Conservation (phyloP, 2,329 filamentous ascomycete species). For the Celoporthe dispersa region DNA sequence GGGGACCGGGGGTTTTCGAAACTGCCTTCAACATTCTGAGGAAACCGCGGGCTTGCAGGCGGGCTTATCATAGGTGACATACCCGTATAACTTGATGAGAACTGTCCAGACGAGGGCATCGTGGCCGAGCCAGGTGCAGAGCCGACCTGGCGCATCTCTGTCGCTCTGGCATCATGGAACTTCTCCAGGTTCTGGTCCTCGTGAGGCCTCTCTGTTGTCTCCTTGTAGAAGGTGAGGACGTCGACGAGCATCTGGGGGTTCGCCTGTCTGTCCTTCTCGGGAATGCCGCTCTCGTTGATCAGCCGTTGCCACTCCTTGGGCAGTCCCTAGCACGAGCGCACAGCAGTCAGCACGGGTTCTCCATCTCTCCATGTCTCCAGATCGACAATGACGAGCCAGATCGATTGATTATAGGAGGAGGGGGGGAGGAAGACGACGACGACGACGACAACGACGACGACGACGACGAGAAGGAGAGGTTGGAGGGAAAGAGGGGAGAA, state of each 20-base stretch:
- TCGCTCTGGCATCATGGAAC: constrained; percentile 81
- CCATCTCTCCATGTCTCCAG: constrained; percentile 20
- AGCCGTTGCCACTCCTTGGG: constrained; percentile 98
- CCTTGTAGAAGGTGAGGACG: constrained; percentile 96
- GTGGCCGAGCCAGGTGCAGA: constrained; percentile 49
- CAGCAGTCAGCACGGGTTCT: constrained; percentile 30
- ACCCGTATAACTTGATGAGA: constrained; percentile 59
- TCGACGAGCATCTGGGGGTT: constrained; percentile 95
- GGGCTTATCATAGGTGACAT: constrained; percentile 73
- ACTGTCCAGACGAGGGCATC: constrained; percentile 54
- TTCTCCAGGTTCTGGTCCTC: constrained; percentile 95
- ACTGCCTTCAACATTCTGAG: constrained; percentile 84
- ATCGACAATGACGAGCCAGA: constrained; percentile 28
- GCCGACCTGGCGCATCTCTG: constrained; percentile 52
- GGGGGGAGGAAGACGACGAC: constrained; percentile 17
- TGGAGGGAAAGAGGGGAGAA: background rate
- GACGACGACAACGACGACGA: background rate
- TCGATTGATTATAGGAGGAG: constrained; percentile 12
- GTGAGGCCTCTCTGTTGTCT: constrained; percentile 78
- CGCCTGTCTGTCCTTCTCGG: constrained; percentile 92
- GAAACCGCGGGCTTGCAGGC: constrained; percentile 84
- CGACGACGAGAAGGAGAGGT: background rate
- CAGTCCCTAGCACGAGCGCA: constrained; percentile 65
- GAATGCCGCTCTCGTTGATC: constrained; percentile 93
- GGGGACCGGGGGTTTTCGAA: constrained; percentile 96